Conservation (phyloP, 306 rosid genomes). For the Morella rubra region DNA sequence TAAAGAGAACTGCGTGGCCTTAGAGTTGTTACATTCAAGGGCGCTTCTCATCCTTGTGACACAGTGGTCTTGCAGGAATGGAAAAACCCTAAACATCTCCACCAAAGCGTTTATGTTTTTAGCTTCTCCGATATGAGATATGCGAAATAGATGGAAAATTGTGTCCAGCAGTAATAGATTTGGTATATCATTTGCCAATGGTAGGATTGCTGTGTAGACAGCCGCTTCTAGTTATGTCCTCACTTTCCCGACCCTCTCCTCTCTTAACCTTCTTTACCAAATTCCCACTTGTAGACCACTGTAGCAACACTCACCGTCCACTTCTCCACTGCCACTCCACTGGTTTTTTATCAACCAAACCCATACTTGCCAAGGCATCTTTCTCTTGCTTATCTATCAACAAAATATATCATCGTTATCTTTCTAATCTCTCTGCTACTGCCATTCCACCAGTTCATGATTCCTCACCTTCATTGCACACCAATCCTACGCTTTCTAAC, state of each 20-base stretch:
- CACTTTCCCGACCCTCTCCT: constrained; percentile 41
- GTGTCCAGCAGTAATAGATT: neutral
- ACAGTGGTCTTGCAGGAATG: too few relatives aligned
- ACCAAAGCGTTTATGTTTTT: neutral
- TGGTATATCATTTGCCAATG: neutral
- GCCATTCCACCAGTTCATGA: constrained; percentile 22
- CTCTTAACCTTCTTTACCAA: constrained; percentile 44
- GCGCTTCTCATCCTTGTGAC: too few relatives aligned
- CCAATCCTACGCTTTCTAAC: constrained; percentile 23
- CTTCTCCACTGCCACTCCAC: neutral
- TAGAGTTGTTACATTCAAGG: too few relatives aligned
- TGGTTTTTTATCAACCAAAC: constrained; percentile 3
- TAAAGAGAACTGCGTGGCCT: too few relatives aligned
- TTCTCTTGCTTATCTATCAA: constrained; percentile 3
- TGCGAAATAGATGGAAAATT: neutral
- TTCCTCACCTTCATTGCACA: constrained; percentile 13
- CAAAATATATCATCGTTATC: constrained; percentile 26
- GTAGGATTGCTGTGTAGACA: constrained; percentile 29
- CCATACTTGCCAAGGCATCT: neutral
- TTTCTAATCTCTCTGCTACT: constrained; percentile 28
- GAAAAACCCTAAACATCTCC: too few relatives aligned
- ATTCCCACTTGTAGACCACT: constrained; percentile 29
- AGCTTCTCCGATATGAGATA: neutral
- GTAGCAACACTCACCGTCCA: constrained; percentile 25
- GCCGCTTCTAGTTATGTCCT: constrained; percentile 28